phyloP scores from a whole-genome alignment of 805 yeast species.

The Teunomyces panamensis region DNA sequence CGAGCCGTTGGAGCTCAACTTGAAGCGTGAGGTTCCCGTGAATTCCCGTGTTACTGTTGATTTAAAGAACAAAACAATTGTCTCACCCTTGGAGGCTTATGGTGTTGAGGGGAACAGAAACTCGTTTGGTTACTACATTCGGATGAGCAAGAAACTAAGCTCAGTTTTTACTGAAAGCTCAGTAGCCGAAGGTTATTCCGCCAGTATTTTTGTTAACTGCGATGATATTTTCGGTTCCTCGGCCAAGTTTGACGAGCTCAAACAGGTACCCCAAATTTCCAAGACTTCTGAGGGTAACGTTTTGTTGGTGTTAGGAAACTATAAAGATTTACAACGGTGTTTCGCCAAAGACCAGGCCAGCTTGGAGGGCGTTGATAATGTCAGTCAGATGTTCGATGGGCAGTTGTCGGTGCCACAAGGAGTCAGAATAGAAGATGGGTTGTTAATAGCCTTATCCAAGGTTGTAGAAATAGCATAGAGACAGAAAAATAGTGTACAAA shows the following conservation, averaged over 20 bases:
- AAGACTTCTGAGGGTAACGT: slow-evolving; percentile 25
- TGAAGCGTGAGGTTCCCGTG: slow-evolving; percentile 60
- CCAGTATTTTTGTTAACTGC: slow-evolving; percentile 61
- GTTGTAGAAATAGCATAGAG: slow-evolving; percentile 1
- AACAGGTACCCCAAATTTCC: slow-evolving; percentile 12
- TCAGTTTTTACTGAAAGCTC: slow-evolving; percentile 70
- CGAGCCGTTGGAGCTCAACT: slow-evolving; percentile 54
- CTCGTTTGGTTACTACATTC: slow-evolving; percentile 70
- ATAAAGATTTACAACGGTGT: slow-evolving; percentile 52
- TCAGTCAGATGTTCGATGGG: slow-evolving; percentile 70
- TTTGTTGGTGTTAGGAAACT: slow-evolving; percentile 62
- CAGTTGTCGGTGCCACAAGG: slow-evolving; percentile 51
- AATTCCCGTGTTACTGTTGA: slow-evolving; percentile 84
- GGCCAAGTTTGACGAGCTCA: slow-evolving; percentile 14
- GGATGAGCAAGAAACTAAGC: slow-evolving; percentile 61
- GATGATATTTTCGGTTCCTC: slow-evolving; percentile 55
- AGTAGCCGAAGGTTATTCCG: slow-evolving; percentile 59
- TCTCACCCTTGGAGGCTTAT: slow-evolving; percentile 70
- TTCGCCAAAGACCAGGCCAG: slow-evolving; percentile 50
- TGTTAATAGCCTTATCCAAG: slow-evolving; percentile 53
- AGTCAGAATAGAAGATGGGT: slow-evolving; percentile 68
- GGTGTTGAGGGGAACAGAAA: slow-evolving; percentile 58
- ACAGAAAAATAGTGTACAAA: neutral
- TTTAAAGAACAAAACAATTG: slow-evolving; percentile 55
- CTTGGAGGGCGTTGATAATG: slow-evolving; percentile 52